Base-by-base conservation (phyloP, 306 rosid genomes). In the Begonia peltatifolia region DNA sequence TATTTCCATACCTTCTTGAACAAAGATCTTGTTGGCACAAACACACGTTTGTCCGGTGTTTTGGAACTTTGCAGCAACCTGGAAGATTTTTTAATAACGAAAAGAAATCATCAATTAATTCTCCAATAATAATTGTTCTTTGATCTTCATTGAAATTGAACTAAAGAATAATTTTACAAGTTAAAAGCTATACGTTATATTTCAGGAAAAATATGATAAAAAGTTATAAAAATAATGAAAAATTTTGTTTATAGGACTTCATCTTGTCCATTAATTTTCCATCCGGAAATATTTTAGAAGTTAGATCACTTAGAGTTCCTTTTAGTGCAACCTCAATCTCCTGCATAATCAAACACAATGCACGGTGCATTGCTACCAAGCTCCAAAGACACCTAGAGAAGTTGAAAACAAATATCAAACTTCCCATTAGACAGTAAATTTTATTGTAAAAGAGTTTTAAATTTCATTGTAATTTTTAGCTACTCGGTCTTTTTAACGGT, bases 341-440 rank as follows among this genome's bases (percentile, higher is more conserved):
- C 93, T 50, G 99, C 99, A 56, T 90, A 95, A 68, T 90, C 95
- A 77, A 90, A 90, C 66, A 90, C 67, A 58, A 90, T 76, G 86
- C 95, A 86, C 35, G 99, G 95, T 11, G 95, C 95, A 76, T 90
- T 90, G 54, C 99, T 95, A 55, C 95, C 99, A 70, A 90, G 99
- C 70, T 90, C 99, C 53, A 90, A 67, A 77, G 99, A 86, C 60
- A 90, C 78, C 99, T 90, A 64, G 13, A 68, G 42, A 63, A 42
- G 41, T 22, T 58, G 41, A 57, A 61, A 47, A 56, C 35, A 35
- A 50, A 18, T n/a, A 52, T 14, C 54, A 70, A 44, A 49, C 54
- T 23, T 57, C 58, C n/a, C n/a, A n/a, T n/a, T n/a, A n/a, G n/a
- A n/a, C n/a, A n/a, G n/a, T n/a, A n/a, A n/a, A n/a, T 47, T 52